Evolutionary conservation across 352 stramenopile genomes (phyloP).

Genomic region (Phytophthora chlamydospora): DNA sequence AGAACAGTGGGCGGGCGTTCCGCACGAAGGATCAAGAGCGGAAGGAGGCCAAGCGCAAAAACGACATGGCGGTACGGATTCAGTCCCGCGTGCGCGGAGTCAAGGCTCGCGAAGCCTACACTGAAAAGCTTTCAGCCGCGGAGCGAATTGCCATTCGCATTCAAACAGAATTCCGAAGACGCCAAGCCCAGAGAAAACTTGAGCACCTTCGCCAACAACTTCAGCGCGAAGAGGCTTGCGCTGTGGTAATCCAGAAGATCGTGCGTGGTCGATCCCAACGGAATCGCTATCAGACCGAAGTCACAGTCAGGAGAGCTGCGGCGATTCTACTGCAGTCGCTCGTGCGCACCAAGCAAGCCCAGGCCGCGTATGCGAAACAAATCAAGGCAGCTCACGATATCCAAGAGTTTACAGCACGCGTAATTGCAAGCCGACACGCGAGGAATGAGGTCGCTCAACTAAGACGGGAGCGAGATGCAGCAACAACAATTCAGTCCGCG

Average conservation of each 20-base stretch:
- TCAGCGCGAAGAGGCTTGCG: slow-evolving; percentile 31
- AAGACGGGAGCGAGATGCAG: slow-evolving; percentile 28
- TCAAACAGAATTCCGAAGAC: slow-evolving; percentile 44
- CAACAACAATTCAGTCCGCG: slow-evolving; percentile 35
- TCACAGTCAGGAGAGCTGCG: slow-evolving; percentile 32
- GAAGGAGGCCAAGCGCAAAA: slow-evolving; percentile 34
- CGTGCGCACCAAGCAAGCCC: slow-evolving; percentile 38
- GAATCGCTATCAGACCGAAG: slow-evolving; percentile 36
- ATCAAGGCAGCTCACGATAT: slow-evolving; percentile 36
- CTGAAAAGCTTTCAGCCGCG: slow-evolving; percentile 28
- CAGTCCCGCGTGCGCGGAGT: slow-evolving; percentile 47
- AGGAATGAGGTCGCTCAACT: slow-evolving; percentile 14
- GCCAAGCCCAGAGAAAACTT: slow-evolving; percentile 35
- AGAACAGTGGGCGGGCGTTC: slow-evolving; percentile 26
- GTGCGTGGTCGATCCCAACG: slow-evolving; percentile 42
- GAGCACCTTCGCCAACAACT: slow-evolving; percentile 31
- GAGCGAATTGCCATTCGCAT: slow-evolving; percentile 39
- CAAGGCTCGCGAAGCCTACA: slow-evolving; percentile 43
- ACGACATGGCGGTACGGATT: slow-evolving; percentile 54
- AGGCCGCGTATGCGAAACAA: slow-evolving; percentile 30
- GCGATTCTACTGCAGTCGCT: slow-evolving; percentile 47
- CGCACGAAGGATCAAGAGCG: slow-evolving; percentile 39
- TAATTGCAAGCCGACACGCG: slow-evolving; percentile 30
- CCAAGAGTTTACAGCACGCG: slow-evolving; percentile 36
- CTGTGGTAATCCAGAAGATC: slow-evolving; percentile 48